A percentile compares a stretch with the other conserved stretches of the same genome.
Evolutionary conservation across 306 rosid genomes (phyloP).

Genomic region (Quercus robur): DNA sequence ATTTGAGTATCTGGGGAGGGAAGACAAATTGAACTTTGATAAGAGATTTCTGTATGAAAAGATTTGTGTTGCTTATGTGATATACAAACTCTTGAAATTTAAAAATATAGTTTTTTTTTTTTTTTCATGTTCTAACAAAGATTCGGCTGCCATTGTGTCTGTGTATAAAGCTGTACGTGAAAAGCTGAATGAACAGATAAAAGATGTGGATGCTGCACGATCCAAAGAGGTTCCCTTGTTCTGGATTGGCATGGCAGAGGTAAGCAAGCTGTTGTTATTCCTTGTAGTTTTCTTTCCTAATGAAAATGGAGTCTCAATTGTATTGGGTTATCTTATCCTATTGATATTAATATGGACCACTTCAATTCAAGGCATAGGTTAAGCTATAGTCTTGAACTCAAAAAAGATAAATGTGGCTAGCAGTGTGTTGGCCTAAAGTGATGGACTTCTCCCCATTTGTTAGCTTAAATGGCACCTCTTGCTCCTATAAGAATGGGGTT

Average conservation of each 20-base stretch:
- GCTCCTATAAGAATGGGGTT: neutral
- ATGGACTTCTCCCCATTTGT: neutral
- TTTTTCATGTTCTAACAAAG: neutral
- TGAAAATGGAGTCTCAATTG: neutral
- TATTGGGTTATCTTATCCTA: neutral
- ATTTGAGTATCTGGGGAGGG: neutral
- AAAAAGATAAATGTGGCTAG: neutral
- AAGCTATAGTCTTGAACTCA: neutral
- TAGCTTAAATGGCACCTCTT: neutral
- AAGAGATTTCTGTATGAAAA: neutral
- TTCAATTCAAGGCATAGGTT: neutral
- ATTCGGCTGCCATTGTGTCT: conserved; percentile 2
- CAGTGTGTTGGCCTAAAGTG: neutral
- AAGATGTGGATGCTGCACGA: conserved; percentile 60
- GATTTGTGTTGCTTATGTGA: neutral
- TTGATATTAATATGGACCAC: neutral
- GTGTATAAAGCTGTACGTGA: conserved; percentile 52
- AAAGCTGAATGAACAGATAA: conserved; percentile 61
- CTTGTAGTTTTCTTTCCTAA: neutral
- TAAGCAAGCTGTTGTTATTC: conserved; percentile 22
- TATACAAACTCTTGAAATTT: neutral
- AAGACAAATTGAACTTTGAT: neutral
- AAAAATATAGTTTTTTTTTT: neutral
- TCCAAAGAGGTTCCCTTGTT: conserved; percentile 71
- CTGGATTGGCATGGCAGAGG: conserved; percentile 99